Evolutionary conservation across 441 rosid species (phyloP), one percentile per base, ranked within the genome.

Genomic region (Mallotus japonicus): DNA sequence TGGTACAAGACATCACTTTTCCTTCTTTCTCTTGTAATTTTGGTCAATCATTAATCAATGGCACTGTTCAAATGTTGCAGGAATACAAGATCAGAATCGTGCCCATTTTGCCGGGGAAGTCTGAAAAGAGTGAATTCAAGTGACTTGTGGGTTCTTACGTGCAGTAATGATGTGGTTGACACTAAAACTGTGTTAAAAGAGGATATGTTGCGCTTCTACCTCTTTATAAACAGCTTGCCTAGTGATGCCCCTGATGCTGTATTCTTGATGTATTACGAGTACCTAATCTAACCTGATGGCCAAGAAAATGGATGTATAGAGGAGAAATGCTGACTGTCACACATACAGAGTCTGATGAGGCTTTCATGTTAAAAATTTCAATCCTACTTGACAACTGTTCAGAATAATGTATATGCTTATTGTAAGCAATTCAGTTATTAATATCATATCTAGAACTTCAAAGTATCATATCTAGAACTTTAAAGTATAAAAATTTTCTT

Each of bases 81-180:
- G 98, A 90, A 89, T 79, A 85, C 81, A 9, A 93, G 87, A 68
- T 91, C 93, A 0, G 97, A 88, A 85, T 93, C 98, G 15, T 93
- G 97, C 72, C 98, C 98, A 15, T 90, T 91, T 73, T 93, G 96
- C 74, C 87, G 95, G 2, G 96, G 97, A 9, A 90, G 85, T 77
- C 73, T 93, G 53, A 91, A 88, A 83, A 89, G 98, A 63, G 98
- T 93, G 19, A 86, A 90, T 56, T 91, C 96, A 2, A 89, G 89
- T 79, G 98, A 93, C 68, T 71, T 91, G 22, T 93, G 96, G 98
- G 98, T 93, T 78, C 86, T 93, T 65, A 90, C 93, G 0, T 84
- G 92, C 74, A 81, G 78, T 15, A 88, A 78, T 15, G 97, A 93
- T 69, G 91, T 93, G 65, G 92, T 88, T n/a, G 98, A 91, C 80